Conservation (phyloP, 495 filamentous ascomycete species). For the Alectoria sarmentosa region DNA sequence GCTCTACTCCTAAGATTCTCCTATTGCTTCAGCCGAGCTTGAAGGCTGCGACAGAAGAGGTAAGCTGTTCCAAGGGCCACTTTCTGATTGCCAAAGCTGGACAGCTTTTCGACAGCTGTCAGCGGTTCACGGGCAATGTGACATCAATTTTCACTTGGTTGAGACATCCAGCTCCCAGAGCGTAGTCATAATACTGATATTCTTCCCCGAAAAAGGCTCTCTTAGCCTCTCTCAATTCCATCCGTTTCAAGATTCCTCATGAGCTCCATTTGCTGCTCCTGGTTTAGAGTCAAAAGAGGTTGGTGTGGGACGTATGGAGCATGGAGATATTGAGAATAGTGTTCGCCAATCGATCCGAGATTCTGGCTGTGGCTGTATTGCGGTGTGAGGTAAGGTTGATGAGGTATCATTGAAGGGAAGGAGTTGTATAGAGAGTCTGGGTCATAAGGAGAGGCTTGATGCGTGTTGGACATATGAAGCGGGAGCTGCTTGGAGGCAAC, state of each 20-base stretch:
- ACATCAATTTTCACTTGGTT: background rate
- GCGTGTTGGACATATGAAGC: slow-evolving; percentile 25
- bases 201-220: background rate
- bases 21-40: background rate
- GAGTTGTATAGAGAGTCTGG: slow-evolving; percentile 41
- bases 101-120: background rate
- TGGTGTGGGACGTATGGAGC: slow-evolving; percentile 38
- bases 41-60: background rate
- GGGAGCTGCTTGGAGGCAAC: slow-evolving; percentile 28
- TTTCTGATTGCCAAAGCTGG: background rate
- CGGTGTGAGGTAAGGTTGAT: slow-evolving; percentile 38
- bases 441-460: slow-evolving; percentile 34
- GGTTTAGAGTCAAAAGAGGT: slow-evolving; percentile 57
- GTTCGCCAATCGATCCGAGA: slow-evolving; percentile 38
- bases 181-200: background rate
- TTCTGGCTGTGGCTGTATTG: slow-evolving; percentile 39
- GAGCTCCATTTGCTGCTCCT: slow-evolving; percentile 64
- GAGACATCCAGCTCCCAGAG: background rate
- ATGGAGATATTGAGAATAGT: slow-evolving; percentile 46
- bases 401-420: slow-evolving; percentile 40
- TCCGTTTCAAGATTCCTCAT: slow-evolving; percentile 36
- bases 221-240: slow-evolving; percentile 7
- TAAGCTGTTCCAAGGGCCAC: background rate
- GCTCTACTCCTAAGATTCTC: background rate
- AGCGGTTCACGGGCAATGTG: background rate